Percentiles rank a stretch among this genome's conserved stretches.
Conservation (phyloP, 2,329 filamentous ascomycete species). For the Apiospora malaysiana region DNA sequence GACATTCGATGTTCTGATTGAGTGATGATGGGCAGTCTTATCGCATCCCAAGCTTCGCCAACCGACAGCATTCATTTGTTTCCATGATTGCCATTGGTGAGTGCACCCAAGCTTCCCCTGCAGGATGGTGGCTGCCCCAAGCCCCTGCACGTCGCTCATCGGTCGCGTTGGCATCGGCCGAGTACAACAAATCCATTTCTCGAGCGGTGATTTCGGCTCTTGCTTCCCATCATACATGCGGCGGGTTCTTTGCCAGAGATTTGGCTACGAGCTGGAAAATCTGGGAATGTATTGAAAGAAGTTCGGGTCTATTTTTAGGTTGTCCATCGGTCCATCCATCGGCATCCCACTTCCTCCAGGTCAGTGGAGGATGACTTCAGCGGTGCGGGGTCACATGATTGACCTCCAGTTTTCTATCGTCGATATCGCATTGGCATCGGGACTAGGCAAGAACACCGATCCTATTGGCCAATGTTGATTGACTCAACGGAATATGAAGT, state of each 20-base stretch:
- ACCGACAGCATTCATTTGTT: background rate
- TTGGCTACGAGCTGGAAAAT: too few species aligned
- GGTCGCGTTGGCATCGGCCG: background rate
- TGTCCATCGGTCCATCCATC: background rate
- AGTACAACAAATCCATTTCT: background rate
- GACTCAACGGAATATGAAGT: too few species aligned
- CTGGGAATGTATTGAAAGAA: background rate
- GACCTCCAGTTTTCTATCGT: background rate
- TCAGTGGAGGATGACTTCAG: background rate
- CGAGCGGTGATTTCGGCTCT: background rate
- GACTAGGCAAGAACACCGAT: background rate
- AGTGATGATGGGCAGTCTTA: background rate
- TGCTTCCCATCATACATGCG: background rate
- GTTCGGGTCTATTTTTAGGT: background rate
- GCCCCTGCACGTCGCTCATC: background rate
- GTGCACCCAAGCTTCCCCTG: background rate
- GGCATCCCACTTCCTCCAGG: background rate
- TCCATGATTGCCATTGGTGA: background rate
- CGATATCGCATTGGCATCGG: background rate
- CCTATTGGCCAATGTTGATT: background rate
- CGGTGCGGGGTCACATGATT: background rate
- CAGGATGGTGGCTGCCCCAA: background rate
- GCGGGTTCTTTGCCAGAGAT: too few species aligned
- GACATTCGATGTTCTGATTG: background rate
- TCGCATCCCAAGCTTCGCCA: background rate